These are phyloP conservation scores for Tylopilus felleus DNA, from an alignment of 768 basidiomycete species.

Conservation along the genomic window DNA sequence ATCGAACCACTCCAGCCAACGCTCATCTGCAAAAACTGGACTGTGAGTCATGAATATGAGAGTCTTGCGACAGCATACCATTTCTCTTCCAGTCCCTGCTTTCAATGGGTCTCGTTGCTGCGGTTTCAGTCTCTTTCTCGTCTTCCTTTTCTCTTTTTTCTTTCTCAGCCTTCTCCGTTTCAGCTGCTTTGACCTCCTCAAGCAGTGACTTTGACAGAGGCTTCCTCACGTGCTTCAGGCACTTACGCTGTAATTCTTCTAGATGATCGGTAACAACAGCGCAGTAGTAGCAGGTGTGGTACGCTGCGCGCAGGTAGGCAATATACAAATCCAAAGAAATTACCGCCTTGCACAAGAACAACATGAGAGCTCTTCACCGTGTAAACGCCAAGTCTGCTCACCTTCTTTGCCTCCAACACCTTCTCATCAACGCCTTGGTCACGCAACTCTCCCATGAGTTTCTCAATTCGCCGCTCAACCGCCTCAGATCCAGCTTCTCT, in stretches of 20 bases:
- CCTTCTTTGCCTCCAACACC: constrained; percentile 69
- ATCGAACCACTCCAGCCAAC: constrained; percentile 89
- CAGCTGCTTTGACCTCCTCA: constrained; percentile 59
- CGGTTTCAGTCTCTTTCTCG: constrained; percentile 37
- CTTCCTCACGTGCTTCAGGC: constrained; percentile 87
- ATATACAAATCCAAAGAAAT: constrained; percentile 90
- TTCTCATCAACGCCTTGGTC: constrained; percentile 69
- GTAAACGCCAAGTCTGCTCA: constrained; percentile 32
- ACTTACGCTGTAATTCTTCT: constrained; percentile 94
- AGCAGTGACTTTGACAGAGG: constrained; percentile 58
- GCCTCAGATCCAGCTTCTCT: constrained; percentile 67
- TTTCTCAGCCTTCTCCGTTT: constrained; percentile 44
- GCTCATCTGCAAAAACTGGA: constrained; percentile 55
- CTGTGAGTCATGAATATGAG: constrained; percentile 10
- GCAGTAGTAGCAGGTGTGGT: constrained; percentile 98
- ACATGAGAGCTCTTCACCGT: constrained; percentile 20
- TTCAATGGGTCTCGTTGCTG: constrained; percentile 37
- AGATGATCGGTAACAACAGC: constrained; percentile 86
- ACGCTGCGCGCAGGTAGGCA: constrained; percentile 88
- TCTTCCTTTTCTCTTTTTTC: constrained; percentile 43
- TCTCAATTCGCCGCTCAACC: constrained; percentile 80
- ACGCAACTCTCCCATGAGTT: constrained; percentile 65
- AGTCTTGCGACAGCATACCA: constrained; percentile 41
- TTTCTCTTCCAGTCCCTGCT: constrained; percentile 58
- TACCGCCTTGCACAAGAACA: constrained; percentile 49